These are phyloP conservation scores for Linanthus parryae DNA, from an alignment of 148 eudicot genomes.

Conservation along the genomic window DNA sequence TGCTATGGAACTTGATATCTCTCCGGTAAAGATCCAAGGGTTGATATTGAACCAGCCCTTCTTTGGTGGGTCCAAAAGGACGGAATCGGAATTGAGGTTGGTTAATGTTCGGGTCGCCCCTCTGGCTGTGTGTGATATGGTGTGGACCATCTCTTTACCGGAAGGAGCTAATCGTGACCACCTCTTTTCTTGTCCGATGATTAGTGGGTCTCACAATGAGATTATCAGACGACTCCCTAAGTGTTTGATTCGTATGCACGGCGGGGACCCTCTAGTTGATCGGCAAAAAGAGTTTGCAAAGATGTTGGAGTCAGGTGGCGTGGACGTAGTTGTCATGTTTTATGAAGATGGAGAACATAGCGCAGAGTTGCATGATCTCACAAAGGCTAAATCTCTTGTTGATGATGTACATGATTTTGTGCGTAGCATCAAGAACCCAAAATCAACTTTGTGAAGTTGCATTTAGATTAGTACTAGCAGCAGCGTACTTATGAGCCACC, in stretches of 20 bases:
- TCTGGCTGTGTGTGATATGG: slow-evolving; percentile 25
- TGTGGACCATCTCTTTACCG: slow-evolving; percentile 66
- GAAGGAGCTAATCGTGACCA: slow-evolving; percentile 41
- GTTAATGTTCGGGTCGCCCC: slow-evolving; percentile 29
- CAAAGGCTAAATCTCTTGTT: too few relatives aligned
- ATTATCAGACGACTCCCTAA: slow-evolving; percentile 55
- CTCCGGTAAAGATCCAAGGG: slow-evolving; percentile 57
- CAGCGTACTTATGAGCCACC: too few relatives aligned
- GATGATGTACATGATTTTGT: too few relatives aligned
- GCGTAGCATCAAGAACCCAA: too few relatives aligned
- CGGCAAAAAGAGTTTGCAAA: slow-evolving; percentile 45
- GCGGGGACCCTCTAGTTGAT: slow-evolving; percentile 57
- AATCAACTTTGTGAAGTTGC: too few relatives aligned
- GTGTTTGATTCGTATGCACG: slow-evolving; percentile 45
- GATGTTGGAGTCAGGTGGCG: slow-evolving; percentile 51
- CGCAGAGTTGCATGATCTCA: too few relatives aligned
- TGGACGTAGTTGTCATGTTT: slow-evolving; percentile 33
- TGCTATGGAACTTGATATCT: slow-evolving; percentile 20
- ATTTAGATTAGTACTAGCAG: too few relatives aligned
- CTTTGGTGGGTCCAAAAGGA: too few relatives aligned
- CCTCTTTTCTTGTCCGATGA: slow-evolving; percentile 35
- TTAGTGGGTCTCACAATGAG: neutral
- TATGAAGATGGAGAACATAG: too few relatives aligned
- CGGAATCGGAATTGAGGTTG: slow-evolving; percentile 32
- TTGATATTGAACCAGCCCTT: slow-evolving; percentile 60